Evolutionary conservation across 805 yeast species (phyloP).

Genomic region (Suhomyces sp.): DNA sequence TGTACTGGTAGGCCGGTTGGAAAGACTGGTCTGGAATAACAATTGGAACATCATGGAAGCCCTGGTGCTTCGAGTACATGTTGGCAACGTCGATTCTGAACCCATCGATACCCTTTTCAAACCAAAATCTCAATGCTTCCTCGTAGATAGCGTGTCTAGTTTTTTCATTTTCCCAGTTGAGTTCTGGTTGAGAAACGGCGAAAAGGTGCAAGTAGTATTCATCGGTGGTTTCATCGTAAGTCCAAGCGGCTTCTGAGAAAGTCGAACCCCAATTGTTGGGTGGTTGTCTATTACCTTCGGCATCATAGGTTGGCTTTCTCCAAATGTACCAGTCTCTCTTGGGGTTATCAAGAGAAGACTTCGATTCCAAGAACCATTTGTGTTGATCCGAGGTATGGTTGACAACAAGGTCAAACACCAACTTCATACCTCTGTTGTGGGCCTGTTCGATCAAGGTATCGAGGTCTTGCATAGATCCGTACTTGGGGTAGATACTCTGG

Average conservation of each 20-base stretch:
- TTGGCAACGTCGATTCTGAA: conserved; percentile 59
- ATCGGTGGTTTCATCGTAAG: conserved; percentile 50
- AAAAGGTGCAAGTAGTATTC: conserved; percentile 57
- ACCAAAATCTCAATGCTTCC: conserved; percentile 52
- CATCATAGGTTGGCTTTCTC: conserved; percentile 49
- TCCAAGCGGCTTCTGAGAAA: conserved; percentile 59
- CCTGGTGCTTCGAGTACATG: conserved; percentile 47
- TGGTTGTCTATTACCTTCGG: conserved; percentile 49
- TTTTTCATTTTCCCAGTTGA: conserved; percentile 58
- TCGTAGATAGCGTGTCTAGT: conserved; percentile 41
- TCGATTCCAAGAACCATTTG: conserved; percentile 56
- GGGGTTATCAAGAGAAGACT: conserved; percentile 48
- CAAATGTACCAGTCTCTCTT: conserved; percentile 64
- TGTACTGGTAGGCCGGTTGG: conserved; percentile 36
- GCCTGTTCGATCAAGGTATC: conserved; percentile 46
- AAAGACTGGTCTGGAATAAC: conserved; percentile 36
- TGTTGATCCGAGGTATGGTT: conserved; percentile 59
- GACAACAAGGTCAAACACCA: conserved; percentile 55
- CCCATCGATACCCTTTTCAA: conserved; percentile 55
- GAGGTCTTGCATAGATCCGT: conserved; percentile 56
- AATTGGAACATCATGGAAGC: conserved; percentile 49
- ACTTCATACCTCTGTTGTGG: conserved; percentile 49
- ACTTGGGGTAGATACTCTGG: conserved; percentile 49
- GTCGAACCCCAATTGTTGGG: conserved; percentile 57
- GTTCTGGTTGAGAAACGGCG: conserved; percentile 56